These are phyloP conservation scores for Rosellinia necatrix DNA, from an alignment of 2,329 filamentous ascomycete species.

Conservation along the genomic window DNA sequence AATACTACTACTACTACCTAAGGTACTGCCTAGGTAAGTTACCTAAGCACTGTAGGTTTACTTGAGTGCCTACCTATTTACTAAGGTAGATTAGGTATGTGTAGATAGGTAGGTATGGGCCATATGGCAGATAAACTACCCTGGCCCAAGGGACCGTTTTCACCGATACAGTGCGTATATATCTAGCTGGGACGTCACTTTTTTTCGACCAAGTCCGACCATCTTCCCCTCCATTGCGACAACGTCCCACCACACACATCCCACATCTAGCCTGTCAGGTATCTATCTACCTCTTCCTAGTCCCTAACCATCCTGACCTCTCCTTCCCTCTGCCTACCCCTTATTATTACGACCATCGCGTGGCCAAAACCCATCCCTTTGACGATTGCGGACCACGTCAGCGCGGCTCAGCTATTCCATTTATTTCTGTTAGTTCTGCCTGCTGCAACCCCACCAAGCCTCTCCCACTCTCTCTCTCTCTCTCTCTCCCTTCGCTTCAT, in stretches of 20 bases:
- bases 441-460: slow-evolving; percentile 8
- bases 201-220: slow-evolving; percentile 33
- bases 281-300: slow-evolving; percentile 14
- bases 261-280: slow-evolving; percentile 29
- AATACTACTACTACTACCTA: too few species aligned
- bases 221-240: slow-evolving; percentile 41
- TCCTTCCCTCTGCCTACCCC: slow-evolving; percentile 27
- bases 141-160: background rate
- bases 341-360: slow-evolving; percentile 21
- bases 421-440: slow-evolving; percentile 27
- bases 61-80: too few species aligned
- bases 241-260: slow-evolving; percentile 39
- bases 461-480: slow-evolving; percentile 2
- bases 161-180: slow-evolving; percentile 15
- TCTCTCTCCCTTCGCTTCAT: background rate
- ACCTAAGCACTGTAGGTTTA: too few species aligned
- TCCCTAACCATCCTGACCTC: slow-evolving; percentile 26
- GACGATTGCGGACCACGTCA: slow-evolving; percentile 26
- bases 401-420: slow-evolving; percentile 19
- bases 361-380: slow-evolving; percentile 22
- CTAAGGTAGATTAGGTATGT: too few species aligned
- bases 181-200: slow-evolving; percentile 16
- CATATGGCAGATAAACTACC: too few species aligned
- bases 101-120: too few species aligned
- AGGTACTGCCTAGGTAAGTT: too few species aligned